A percentile compares a stretch with the other conserved stretches of the same genome.
Evolutionary conservation across 108 stramenopile genomes (phyloP).

Genomic region (Cyclotella choctawhatcheeana): DNA sequence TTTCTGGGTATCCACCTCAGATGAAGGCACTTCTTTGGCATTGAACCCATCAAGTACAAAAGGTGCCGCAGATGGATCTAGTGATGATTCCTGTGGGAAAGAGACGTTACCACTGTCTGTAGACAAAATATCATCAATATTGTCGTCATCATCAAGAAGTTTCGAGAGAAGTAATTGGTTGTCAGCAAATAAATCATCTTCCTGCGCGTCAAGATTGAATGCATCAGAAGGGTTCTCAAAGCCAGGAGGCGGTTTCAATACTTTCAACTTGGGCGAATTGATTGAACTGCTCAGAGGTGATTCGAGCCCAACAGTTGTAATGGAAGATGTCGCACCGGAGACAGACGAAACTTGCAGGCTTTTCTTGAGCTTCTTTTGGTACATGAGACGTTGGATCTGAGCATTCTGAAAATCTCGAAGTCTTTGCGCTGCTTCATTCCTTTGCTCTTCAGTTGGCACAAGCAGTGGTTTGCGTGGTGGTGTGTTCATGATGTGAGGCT

Average conservation of each 20-base stretch:
- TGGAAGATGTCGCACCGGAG: neutral
- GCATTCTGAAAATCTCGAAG: conserved; percentile 54
- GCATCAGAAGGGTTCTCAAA: conserved; percentile 20
- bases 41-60: conserved; percentile 20
- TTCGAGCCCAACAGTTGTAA: neutral
- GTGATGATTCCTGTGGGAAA: conserved; percentile 31
- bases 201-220: neutral
- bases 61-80: conserved; percentile 49
- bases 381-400: conserved; percentile 44
- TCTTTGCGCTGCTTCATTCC: conserved; percentile 46
- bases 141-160: conserved; percentile 54
- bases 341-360: neutral
- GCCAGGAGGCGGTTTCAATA: conserved; percentile 48
- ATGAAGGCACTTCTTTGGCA: neutral
- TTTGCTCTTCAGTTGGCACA: conserved; percentile 51
- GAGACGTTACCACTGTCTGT: conserved; percentile 12
- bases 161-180: conserved; percentile 47
- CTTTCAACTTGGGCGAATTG: neutral
- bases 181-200: conserved; percentile 31
- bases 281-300: neutral
- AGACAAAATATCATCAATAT: conserved; percentile 29
- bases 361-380: conserved; percentile 42
- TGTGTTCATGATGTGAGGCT: neutral
- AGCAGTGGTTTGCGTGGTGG: conserved; percentile 19
- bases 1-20: neutral